Percentiles rank a stretch among this genome's conserved stretches.
phyloP scores from a whole-genome alignment of 352 stramenopile genomes.

The Phytophthora uliginosa region DNA sequence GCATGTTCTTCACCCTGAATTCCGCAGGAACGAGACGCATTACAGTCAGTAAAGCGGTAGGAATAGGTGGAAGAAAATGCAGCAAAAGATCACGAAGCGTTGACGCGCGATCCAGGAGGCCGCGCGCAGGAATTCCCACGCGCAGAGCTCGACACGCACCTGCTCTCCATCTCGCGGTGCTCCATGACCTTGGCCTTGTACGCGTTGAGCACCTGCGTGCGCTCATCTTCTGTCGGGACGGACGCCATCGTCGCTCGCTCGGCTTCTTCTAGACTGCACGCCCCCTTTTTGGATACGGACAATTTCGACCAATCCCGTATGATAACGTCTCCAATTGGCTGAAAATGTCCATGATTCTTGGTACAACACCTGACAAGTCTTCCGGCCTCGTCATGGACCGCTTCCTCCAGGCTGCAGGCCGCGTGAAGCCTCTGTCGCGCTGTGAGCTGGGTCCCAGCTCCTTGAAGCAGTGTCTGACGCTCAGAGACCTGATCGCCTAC shows the following conservation, averaged over 20 bases:
- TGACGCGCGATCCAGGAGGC: slow-evolving; percentile 7
- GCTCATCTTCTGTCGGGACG: slow-evolving; percentile 82
- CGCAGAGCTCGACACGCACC: slow-evolving; percentile 49
- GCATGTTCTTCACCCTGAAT: slow-evolving; percentile 96
- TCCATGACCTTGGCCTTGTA: slow-evolving; percentile 98
- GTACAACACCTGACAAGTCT: neutral
- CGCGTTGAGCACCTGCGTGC: slow-evolving; percentile 94
- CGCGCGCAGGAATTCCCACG: neutral
- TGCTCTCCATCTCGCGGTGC: slow-evolving; percentile 97
- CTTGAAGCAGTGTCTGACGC: slow-evolving; percentile 77
- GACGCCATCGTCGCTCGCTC: slow-evolving; percentile 60
- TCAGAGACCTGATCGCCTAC: slow-evolving; percentile 88
- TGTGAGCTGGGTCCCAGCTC: slow-evolving; percentile 48
- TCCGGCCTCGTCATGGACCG: slow-evolving; percentile 41
- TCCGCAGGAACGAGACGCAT: slow-evolving; percentile 7
- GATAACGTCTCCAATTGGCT: slow-evolving; percentile 10
- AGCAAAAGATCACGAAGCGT: slow-evolving; percentile 23
- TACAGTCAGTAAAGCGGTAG: slow-evolving; percentile 7
- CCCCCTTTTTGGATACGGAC: slow-evolving; percentile 38
- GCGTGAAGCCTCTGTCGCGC: slow-evolving; percentile 78
- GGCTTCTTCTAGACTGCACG: slow-evolving; percentile 4
- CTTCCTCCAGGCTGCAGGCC: slow-evolving; percentile 65
- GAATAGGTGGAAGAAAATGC: slow-evolving; percentile 3
- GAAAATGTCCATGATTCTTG: slow-evolving; percentile 1
- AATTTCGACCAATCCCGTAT: slow-evolving; percentile 27